Base-by-base conservation (phyloP, 2,329 filamentous ascomycete species). In the Penicillium rolfsii region DNA sequence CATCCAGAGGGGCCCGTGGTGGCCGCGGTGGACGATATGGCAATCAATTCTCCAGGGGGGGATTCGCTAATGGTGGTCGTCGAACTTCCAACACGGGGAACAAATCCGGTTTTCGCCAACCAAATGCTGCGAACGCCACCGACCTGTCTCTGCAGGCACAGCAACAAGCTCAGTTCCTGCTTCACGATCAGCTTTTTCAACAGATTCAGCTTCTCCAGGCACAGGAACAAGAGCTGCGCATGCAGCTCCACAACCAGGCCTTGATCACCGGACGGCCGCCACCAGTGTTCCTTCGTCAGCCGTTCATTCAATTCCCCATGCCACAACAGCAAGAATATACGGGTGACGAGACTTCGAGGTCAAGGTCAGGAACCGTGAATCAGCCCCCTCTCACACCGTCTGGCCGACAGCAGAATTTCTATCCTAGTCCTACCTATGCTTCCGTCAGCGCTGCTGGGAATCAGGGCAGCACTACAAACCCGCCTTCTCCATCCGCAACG, bases 41-140 rank as follows among this genome's bases (percentile, higher is more conserved):
- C 52, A 79, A 77, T 61, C 78, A 81, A 16, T 77, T 79, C 55
- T 78, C 82, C 52, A 80, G 84, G 55, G 79, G 75, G 52, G 73
- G 79, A 45, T 80, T 80, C 53, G 74, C 80, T 59, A 40, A 28
- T 40, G 77, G 76, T 59, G 77, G 76, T 61, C 80, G 86, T 62
- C 81, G 86, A 68, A 80, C 85, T 16, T 88, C 85, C 2, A 86
- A 84, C 71, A 83, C 84, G 35, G 81, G 83, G 4, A 81, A 80
- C 57, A 74, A 77, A 12, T 46, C 43, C 36, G 41, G 52, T 1
- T 72, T 75, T 58, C 77, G 78, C 36, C 74, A 77, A 64, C 61
- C 71, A 16, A 78, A 76, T 49, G 66, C 70, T 46, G 69, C 69
- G 41, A 73, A 69, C 61, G 67, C 74, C 19, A 71, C 74, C 16